Conservation (phyloP, 805 yeast species). For the Huiozyma sinensis region DNA sequence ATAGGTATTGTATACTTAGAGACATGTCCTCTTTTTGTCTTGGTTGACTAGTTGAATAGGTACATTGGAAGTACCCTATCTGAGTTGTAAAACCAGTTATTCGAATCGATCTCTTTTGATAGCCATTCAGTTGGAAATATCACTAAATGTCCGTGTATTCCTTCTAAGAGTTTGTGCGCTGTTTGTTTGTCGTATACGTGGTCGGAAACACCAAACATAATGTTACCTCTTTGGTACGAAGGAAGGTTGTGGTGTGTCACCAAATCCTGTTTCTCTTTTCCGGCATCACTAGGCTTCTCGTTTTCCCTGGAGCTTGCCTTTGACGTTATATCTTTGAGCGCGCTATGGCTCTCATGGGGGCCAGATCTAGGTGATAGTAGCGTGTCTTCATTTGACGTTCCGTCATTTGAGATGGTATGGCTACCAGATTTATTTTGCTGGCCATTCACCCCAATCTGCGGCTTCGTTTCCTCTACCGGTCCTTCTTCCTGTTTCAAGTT, state of each 20-base stretch:
- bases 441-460: background rate
- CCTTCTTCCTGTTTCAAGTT: constrained; percentile 16
- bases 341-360: background rate
- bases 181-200: constrained; percentile 60
- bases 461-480: background rate
- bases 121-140: constrained; percentile 92
- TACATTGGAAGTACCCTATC: constrained; percentile 94
- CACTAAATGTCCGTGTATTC: constrained; percentile 79
- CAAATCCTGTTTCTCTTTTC: background rate
- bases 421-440: background rate
- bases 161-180: constrained; percentile 60
- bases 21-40: too few species aligned
- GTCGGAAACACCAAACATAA: constrained; percentile 28
- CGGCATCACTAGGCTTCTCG: background rate
- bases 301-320: too few species aligned
- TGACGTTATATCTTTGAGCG: background rate
- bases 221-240: constrained; percentile 1
- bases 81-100: constrained; percentile 90
- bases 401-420: too few species aligned
- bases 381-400: background rate
- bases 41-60: constrained; percentile 52
- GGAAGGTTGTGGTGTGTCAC: background rate
- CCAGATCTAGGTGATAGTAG: background rate
- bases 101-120: constrained; percentile 71
- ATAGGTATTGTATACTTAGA: too few species aligned